Evolutionary conservation across 306 rosid species (phyloP).

Genomic region (Chamaecrista fasciculata): DNA sequence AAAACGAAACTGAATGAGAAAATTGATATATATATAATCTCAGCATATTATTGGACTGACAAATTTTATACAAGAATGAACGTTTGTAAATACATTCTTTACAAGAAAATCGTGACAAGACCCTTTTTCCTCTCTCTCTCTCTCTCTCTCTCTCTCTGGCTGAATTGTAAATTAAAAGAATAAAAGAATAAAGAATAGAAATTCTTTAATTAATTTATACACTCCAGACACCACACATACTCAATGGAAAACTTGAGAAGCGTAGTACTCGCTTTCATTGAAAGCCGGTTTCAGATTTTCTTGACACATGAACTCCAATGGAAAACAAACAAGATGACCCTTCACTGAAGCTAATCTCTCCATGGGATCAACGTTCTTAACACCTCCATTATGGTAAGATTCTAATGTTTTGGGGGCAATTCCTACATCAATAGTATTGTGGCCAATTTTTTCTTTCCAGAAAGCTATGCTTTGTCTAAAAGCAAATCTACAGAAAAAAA

Average conservation of each 20-base stretch:
- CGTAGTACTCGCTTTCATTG: slow-evolving; percentile 90
- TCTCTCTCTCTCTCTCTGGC: slow-evolving; percentile 22
- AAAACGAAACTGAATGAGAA: too few relatives aligned
- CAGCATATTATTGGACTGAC: slow-evolving; percentile 11
- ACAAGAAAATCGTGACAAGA: slow-evolving; percentile 25
- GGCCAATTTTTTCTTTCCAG: slow-evolving; percentile 76
- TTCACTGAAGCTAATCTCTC: slow-evolving; percentile 65
- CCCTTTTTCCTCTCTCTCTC: background rate
- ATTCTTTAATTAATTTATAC: background rate
- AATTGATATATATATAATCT: too few relatives aligned
- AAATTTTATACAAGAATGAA: slow-evolving; percentile 33
- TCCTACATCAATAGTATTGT: slow-evolving; percentile 90
- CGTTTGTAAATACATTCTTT: slow-evolving; percentile 35
- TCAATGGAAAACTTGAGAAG: slow-evolving; percentile 89
- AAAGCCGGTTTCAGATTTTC: slow-evolving; percentile 95
- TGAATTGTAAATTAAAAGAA: slow-evolving; percentile 25
- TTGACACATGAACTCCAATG: slow-evolving; percentile 82
- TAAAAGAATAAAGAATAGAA: background rate
- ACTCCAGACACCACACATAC: slow-evolving; percentile 12
- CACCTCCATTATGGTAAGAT: slow-evolving; percentile 56
- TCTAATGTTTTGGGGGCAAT: slow-evolving; percentile 69
- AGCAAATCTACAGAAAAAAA: slow-evolving; percentile 54
- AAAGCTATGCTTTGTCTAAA: slow-evolving; percentile 63
- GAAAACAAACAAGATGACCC: slow-evolving; percentile 94
- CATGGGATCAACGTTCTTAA: slow-evolving; percentile 49